phyloP scores from a whole-genome alignment of 1,284 basidiomycete genomes.

The Fomitopsis palustris region DNA sequence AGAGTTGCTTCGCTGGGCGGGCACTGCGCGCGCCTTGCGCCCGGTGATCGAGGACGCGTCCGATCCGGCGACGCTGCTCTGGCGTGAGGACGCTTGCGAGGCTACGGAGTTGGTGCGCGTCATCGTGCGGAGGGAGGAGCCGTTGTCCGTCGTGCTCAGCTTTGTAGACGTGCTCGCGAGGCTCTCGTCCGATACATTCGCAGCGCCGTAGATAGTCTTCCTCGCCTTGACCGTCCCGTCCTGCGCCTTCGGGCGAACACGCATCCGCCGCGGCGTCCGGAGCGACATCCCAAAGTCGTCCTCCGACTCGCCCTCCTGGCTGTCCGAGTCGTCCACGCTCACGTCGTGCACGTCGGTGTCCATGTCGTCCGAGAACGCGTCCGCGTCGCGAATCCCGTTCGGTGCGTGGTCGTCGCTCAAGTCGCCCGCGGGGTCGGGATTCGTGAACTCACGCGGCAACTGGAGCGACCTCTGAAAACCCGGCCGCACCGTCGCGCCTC shows the following conservation, averaged over 20 bases:
- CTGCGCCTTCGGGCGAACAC: neutral
- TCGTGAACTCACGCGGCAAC: slow-evolving; percentile 52
- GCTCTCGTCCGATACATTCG: slow-evolving; percentile 32
- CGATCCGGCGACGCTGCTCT: slow-evolving; percentile 6
- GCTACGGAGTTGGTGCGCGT: slow-evolving; percentile 37
- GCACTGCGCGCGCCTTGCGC: slow-evolving; percentile 20
- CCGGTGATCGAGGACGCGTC: slow-evolving; percentile 21
- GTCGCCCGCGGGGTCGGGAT: slow-evolving; percentile 54
- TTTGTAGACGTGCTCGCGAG: slow-evolving; percentile 36
- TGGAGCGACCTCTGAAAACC: slow-evolving; percentile 62
- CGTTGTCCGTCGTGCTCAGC: slow-evolving; percentile 42
- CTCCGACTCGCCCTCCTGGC: slow-evolving; percentile 44
- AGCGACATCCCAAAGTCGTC: slow-evolving; percentile 65
- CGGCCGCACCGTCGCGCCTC: slow-evolving; percentile 30
- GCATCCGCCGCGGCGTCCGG: slow-evolving; percentile 46
- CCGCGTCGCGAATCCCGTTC: slow-evolving; percentile 27
- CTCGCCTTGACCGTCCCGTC: slow-evolving; percentile 21
- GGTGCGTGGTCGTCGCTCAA: slow-evolving; percentile 47
- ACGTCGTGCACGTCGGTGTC: slow-evolving; percentile 20
- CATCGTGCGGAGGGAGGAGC: slow-evolving; percentile 39
- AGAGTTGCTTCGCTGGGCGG: neutral
- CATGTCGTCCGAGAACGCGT: slow-evolving; percentile 24
- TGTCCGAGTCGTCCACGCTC: slow-evolving; percentile 27
- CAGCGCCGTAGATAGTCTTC: neutral
- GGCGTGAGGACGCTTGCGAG: slow-evolving; percentile 24